Conservation (phyloP, 148 eudicot genomes). For the Linanthus parryae region DNA sequence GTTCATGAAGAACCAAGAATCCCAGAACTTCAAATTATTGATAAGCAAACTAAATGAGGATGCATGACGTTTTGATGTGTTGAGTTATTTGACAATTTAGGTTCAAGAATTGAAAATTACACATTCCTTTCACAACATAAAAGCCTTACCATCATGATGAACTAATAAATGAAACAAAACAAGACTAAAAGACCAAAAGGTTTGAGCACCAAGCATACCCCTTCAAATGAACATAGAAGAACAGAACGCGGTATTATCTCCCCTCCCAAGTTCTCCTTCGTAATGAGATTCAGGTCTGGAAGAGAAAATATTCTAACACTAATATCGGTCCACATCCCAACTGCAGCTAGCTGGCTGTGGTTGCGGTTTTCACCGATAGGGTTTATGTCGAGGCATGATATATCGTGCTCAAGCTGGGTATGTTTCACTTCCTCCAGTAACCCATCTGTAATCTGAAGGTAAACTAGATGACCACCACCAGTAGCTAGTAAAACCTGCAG, state of each 20-base stretch:
- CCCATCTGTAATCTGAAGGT: slow-evolving; percentile 91
- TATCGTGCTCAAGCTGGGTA: slow-evolving; percentile 76
- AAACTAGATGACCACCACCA: slow-evolving; percentile 90
- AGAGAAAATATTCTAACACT: slow-evolving; percentile 80
- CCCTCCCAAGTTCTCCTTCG: slow-evolving; percentile 87
- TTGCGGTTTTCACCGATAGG: slow-evolving; percentile 79
- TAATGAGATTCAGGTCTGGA: slow-evolving; percentile 80
- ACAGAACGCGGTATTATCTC: slow-evolving; percentile 98
- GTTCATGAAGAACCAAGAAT: too few species aligned
- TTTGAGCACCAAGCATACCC: slow-evolving; percentile 44
- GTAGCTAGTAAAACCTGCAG: slow-evolving; percentile 86
- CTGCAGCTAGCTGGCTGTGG: slow-evolving; percentile 84
- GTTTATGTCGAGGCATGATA: slow-evolving; percentile 92
- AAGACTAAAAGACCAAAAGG: not conserved
- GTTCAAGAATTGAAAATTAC: too few species aligned
- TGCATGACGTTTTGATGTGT: too few species aligned
- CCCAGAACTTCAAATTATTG: too few species aligned
- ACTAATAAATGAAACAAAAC: too few species aligned
- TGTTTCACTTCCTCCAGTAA: slow-evolving; percentile 59
- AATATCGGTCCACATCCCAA: slow-evolving; percentile 99
- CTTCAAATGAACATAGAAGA: slow-evolving; percentile 91
- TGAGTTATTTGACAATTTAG: too few species aligned
- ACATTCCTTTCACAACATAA: too few species aligned
- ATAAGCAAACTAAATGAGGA: too few species aligned
- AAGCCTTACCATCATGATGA: too few species aligned